Conservation (phyloP, 805 yeast species). For the Saccharomyces kudriavzevii region DNA sequence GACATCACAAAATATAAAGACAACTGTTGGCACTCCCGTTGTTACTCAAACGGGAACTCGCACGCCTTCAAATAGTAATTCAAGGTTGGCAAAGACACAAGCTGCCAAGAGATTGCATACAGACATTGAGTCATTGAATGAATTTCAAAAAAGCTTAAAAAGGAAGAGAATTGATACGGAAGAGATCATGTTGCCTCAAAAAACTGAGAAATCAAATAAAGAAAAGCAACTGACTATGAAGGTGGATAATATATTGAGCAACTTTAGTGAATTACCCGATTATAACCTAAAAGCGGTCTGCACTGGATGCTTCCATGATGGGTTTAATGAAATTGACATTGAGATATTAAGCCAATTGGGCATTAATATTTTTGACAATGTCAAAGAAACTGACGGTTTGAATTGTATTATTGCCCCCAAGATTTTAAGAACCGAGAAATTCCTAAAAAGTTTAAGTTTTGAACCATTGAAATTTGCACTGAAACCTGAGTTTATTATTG, state of each 20-base stretch:
- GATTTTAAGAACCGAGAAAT: slow-evolving; percentile 79
- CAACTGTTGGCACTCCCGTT: not conserved
- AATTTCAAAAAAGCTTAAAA: slow-evolving; percentile 45
- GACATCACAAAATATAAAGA: not conserved
- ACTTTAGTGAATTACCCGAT: slow-evolving; percentile 14
- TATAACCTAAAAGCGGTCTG: slow-evolving; percentile 42
- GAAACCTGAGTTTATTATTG: slow-evolving; percentile 46
- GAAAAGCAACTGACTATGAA: slow-evolving; percentile 21
- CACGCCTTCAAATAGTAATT: slow-evolving; percentile 1
- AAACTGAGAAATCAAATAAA: slow-evolving; percentile 28
- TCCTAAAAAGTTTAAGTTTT: slow-evolving; percentile 58
- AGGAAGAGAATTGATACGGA: slow-evolving; percentile 28
- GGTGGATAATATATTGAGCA: slow-evolving; percentile 13
- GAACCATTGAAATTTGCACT: slow-evolving; percentile 43
- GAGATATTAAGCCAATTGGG: slow-evolving; percentile 45
- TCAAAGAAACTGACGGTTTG: slow-evolving; percentile 24
- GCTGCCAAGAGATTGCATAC: slow-evolving; percentile 61
- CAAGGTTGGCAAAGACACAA: slow-evolving; percentile 54
- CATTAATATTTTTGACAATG: slow-evolving; percentile 38
- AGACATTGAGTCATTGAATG: slow-evolving; percentile 60
- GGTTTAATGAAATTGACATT: slow-evolving; percentile 37
- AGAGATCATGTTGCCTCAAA: slow-evolving; percentile 32
- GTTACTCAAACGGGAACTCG: slow-evolving; percentile 1
- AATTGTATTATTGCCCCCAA: slow-evolving; percentile 69
- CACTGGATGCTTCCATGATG: slow-evolving; percentile 55